Evolutionary conservation across 495 filamentous ascomycete species (phyloP).

Genomic region (Penicillium cataractarum): DNA sequence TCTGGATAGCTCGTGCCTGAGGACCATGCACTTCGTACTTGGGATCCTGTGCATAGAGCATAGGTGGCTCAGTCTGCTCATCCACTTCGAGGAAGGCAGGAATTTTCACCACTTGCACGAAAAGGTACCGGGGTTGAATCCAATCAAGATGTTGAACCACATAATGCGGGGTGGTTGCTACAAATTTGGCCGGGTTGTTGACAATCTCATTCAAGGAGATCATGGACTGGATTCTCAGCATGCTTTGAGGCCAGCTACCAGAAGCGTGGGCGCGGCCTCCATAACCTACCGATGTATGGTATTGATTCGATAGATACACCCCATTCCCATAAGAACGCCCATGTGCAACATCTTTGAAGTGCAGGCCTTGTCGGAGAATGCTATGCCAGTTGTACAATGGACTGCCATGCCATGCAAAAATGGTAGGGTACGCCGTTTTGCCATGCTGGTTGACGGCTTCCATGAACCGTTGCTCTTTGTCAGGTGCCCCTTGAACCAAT

Average conservation of each 20-base stretch:
- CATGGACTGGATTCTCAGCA: slow-evolving; percentile 57
- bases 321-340: slow-evolving; percentile 81
- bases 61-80: not conserved
- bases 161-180: slow-evolving; percentile 56
- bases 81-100: not conserved
- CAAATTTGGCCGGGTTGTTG: slow-evolving; percentile 69
- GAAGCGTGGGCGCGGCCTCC: not conserved
- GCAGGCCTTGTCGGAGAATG: slow-evolving; percentile 81
- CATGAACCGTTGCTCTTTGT: slow-evolving; percentile 85
- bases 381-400: slow-evolving; percentile 81
- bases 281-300: slow-evolving; percentile 63
- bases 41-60: slow-evolving; percentile 59
- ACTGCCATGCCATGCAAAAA: slow-evolving; percentile 89
- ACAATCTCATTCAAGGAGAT: slow-evolving; percentile 90
- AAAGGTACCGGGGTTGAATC: slow-evolving; percentile 91
- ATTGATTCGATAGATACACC: slow-evolving; percentile 73
- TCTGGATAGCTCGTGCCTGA: slow-evolving; percentile 33
- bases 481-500: slow-evolving; percentile 85
- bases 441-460: slow-evolving; percentile 58
- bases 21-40: slow-evolving; percentile 44
- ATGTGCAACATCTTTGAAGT: slow-evolving; percentile 63
- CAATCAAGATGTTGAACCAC: slow-evolving; percentile 81
- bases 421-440: slow-evolving; percentile 58
- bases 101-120: slow-evolving; percentile 59
- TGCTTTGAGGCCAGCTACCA: slow-evolving; percentile 66